Base-by-base conservation (phyloP, 805 yeast genomes). In the Cyberlindnera subsufficiens region DNA sequence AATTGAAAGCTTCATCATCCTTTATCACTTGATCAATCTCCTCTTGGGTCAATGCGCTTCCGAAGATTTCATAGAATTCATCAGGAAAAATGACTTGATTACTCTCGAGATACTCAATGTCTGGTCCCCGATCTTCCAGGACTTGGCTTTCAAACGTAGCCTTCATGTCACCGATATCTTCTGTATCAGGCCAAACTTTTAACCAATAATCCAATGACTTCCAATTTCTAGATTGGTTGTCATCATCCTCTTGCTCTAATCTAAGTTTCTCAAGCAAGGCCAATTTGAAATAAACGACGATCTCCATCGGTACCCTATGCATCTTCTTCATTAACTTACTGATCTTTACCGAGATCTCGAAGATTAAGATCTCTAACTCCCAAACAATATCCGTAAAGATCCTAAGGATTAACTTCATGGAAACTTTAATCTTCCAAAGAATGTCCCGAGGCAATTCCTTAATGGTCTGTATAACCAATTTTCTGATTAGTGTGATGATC, bases 391-490 rank as follows among this genome's bases (percentile, higher is more conserved):
- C 50, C 8, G 49, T 42, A 3, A 54, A 19, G 9, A 54, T 37
- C 14, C 45, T 39, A 11, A 54, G 27, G 13, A 54, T 22, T 38
- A 55, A 49, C 20, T 47, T 37, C 16, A 53, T 35, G 6, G 50
- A 35, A 2, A 47, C 35, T 35, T 53, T 53, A 15, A 52, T 34
- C 30, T 53, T 49, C 51, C 53, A 42, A 7, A 51, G 33, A 4
- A 49, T 37, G 18, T 55, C 55, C 20, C 19, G 46, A 2, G 60
- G 58, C 5, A 54, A 39, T 4, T 45, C 42, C 25, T 40, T 52
- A 13, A 54, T 48, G 18, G 45, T 29, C 19, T 30, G 43, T 14
- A 19, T 36, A 18, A 55, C 51, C 22, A 44, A 38, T 27, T 51
- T 54, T n/a, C 45, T 42, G 13, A 51, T 32, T 33, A 47, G 32